These are phyloP conservation scores for Chenopodium suecicum DNA, from an alignment of 148 eudicot genomes.

Conservation along the genomic window DNA sequence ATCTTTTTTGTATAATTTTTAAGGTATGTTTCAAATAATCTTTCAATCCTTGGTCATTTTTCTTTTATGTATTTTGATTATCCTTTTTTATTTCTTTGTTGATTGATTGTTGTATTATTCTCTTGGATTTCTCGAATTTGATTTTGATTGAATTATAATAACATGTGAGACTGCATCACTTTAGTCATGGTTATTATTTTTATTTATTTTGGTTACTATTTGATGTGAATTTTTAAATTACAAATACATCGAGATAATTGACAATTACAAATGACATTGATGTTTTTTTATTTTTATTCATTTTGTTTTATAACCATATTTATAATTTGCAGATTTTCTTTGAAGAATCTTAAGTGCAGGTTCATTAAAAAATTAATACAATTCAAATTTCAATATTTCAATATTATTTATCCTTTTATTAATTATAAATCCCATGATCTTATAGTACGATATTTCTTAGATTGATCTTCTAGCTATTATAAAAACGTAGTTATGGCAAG, in stretches of 20 bases:
- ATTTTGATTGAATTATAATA: not conserved
- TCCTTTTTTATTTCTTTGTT: not conserved
- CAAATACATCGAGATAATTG: too few species aligned
- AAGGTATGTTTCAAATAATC: slow-evolving; percentile 18
- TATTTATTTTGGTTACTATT: too few species aligned
- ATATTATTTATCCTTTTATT: too few species aligned
- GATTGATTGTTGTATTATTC: not conserved
- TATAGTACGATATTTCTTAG: too few species aligned
- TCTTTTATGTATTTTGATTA: not conserved
- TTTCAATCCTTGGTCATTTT: not conserved
- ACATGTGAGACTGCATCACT: not conserved
- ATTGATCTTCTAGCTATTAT: too few species aligned
- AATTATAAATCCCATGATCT: too few species aligned
- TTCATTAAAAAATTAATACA: too few species aligned
- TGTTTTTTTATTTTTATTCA: not conserved
- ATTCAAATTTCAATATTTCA: too few species aligned
- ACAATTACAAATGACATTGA: not conserved
- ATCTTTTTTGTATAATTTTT: not conserved
- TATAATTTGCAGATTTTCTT: too few species aligned
- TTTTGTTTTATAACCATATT: not conserved
- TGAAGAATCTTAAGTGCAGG: too few species aligned
- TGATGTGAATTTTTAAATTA: not conserved
- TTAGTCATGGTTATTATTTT: not conserved
- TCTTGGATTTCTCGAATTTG: not conserved
- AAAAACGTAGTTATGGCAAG: too few species aligned